phyloP scores from a whole-genome alignment of 305 asterid genomes.

The Fraxinus angustifolia region DNA sequence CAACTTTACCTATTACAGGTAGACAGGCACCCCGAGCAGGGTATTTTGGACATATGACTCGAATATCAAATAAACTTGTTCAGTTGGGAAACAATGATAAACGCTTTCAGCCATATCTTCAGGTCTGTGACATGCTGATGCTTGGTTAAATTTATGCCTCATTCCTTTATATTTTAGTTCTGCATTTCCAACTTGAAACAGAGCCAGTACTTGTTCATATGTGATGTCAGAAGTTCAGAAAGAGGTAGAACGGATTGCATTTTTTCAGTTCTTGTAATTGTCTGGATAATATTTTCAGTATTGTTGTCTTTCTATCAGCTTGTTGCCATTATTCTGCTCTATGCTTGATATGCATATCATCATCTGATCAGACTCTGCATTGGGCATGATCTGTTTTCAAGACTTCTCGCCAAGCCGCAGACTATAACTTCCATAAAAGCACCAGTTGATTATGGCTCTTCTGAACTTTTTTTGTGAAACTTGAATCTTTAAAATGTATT shows the following conservation, averaged over 20 bases:
- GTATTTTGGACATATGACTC: constrained; percentile 81
- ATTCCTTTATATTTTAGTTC: background rate
- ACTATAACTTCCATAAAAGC: background rate
- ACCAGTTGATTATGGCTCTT: background rate
- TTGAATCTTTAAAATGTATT: constrained; percentile 9
- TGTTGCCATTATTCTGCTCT: background rate
- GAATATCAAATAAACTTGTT: constrained; percentile 73
- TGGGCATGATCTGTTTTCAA: background rate
- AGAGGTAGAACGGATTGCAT: background rate
- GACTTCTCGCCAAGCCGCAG: background rate
- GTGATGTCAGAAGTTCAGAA: background rate
- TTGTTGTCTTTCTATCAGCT: background rate
- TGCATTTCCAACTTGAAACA: background rate
- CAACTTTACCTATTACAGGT: constrained; percentile 57
- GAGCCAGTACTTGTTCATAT: background rate
- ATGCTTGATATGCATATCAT: background rate
- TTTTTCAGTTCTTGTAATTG: constrained; percentile 10
- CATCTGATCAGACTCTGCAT: background rate
- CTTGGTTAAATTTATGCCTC: background rate
- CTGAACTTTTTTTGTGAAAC: background rate
- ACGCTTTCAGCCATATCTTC: constrained; percentile 54
- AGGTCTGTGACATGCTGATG: constrained; percentile 41
- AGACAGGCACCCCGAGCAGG: constrained; percentile 73
- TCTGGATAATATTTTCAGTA: constrained; percentile 8
- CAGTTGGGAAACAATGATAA: constrained; percentile 61